These are phyloP conservation scores for Aphanocladium album DNA, from an alignment of 2,329 filamentous ascomycete genomes.

Conservation along the genomic window DNA sequence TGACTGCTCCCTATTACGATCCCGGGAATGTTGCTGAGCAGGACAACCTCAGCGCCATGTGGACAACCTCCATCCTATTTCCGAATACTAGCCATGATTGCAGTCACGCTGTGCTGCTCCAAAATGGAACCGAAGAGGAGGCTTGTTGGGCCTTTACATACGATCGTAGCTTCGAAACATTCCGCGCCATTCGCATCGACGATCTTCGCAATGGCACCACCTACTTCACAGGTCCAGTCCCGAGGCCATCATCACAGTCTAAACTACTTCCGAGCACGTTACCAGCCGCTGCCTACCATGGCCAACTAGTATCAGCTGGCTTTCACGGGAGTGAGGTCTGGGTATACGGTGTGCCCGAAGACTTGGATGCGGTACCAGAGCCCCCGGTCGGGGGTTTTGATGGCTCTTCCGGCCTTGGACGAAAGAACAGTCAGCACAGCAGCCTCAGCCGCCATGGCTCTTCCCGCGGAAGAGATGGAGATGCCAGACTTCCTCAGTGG, in stretches of 20 bases:
- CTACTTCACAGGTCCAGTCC: conserved; percentile 69
- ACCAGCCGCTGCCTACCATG: conserved; percentile 62
- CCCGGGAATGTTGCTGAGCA: conserved; percentile 61
- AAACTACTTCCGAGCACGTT: conserved; percentile 63
- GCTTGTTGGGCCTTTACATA: conserved; percentile 74
- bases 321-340: conserved; percentile 70
- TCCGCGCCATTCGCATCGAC: conserved; percentile 70
- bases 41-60: conserved; percentile 67
- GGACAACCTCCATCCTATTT: conserved; percentile 82
- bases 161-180: conserved; percentile 70
- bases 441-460: conserved; percentile 28
- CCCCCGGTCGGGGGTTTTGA: conserved; percentile 21
- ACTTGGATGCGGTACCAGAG: conserved; percentile 59
- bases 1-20: conserved; percentile 76
- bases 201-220: conserved; percentile 71
- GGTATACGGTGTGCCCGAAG: conserved; percentile 73
- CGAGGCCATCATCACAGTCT: conserved; percentile 45
- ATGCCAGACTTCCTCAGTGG: conserved; percentile 56
- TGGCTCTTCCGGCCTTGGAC: conserved; percentile 21
- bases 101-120: conserved; percentile 68
- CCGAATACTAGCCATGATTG: conserved; percentile 75
- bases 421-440: conserved; percentile 27
- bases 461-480: conserved; percentile 23
- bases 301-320: conserved; percentile 68
- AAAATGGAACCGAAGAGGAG: conserved; percentile 56